Percentiles rank a stretch among this genome's conserved stretches.
Evolutionary conservation across 2,329 filamentous ascomycete species (phyloP).

Genomic region (Scortechinia acanthostroma): DNA sequence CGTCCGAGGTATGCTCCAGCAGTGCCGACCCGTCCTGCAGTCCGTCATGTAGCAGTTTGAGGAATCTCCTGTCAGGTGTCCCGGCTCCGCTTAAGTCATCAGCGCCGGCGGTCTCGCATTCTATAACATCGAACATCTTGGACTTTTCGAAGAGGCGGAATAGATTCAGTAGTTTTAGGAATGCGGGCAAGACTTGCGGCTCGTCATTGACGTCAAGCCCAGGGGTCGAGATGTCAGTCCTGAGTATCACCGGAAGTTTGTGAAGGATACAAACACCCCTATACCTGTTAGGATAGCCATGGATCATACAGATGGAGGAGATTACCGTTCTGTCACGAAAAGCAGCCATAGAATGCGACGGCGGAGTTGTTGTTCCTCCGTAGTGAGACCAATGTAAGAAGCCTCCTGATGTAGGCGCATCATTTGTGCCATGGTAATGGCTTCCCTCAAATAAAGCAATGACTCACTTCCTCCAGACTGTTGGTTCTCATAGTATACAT

Average conservation of each 20-base stretch:
- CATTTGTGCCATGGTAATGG: constrained; percentile 41
- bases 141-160: constrained; percentile 42
- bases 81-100: constrained; percentile 14
- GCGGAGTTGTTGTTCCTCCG: constrained; percentile 31
- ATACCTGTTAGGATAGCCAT: constrained; percentile 10
- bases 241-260: constrained; percentile 35
- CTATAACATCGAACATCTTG: constrained; percentile 35
- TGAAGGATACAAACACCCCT: constrained; percentile 40
- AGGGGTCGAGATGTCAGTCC: constrained; percentile 22
- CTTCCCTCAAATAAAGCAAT: constrained; percentile 36
- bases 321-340: constrained; percentile 32
- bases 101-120: constrained; percentile 21
- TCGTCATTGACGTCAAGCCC: constrained; percentile 27
- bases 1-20: constrained; percentile 31
- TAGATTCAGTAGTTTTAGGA: constrained; percentile 36
- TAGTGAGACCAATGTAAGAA: constrained; percentile 22
- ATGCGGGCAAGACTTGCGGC: constrained; percentile 34
- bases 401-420: constrained; percentile 34
- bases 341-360: constrained; percentile 36
- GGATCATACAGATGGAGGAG: not conserved
- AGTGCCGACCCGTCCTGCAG: constrained; percentile 29
- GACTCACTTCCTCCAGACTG: constrained; percentile 34
- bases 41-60: constrained; percentile 30
- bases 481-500: constrained; percentile 41
- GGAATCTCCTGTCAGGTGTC: constrained; percentile 13